A percentile compares a stretch with the other conserved stretches of the same genome.
These are phyloP conservation scores for Fistulifera solaris DNA, from an alignment of 108 stramenopile genomes.

Conservation along the genomic window DNA sequence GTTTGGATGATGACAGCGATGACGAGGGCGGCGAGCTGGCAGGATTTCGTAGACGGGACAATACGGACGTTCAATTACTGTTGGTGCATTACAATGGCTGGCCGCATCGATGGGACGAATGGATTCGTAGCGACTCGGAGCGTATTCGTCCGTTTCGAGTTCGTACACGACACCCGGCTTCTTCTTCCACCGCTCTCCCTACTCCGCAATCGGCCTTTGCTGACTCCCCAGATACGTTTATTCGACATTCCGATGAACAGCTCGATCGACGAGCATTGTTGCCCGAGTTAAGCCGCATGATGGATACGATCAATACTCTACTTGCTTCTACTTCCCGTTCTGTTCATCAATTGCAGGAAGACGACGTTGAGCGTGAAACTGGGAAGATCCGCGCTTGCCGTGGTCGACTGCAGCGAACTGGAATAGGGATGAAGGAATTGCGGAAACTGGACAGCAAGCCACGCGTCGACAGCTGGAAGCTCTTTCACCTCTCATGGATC, in stretches of 20 bases:
- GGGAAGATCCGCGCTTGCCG: not conserved
- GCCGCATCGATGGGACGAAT: constrained; percentile 98
- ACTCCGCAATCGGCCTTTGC: constrained; percentile 61
- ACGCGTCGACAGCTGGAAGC: constrained; percentile 24
- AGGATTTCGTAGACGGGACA: constrained; percentile 28
- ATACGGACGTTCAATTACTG: constrained; percentile 61
- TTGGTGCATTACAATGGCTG: constrained; percentile 97
- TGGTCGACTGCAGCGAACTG: not conserved
- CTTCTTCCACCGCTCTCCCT: constrained; percentile 33
- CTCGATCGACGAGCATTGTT: constrained; percentile 48
- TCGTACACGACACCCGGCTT: constrained; percentile 56
- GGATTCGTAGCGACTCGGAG: constrained; percentile 81
- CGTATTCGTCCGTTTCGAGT: constrained; percentile 85
- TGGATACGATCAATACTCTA: constrained; percentile 37
- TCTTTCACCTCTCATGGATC: constrained; percentile 77
- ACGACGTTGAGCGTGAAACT: not conserved
- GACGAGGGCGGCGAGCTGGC: constrained; percentile 25
- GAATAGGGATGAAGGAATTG: not conserved
- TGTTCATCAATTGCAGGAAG: not conserved
- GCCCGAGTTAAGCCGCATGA: constrained; percentile 49
- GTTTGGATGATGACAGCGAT: constrained; percentile 17
- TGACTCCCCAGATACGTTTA: constrained; percentile 59
- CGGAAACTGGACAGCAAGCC: not conserved
- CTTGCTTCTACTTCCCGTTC: constrained; percentile 5
- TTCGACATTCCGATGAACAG: constrained; percentile 33